A percentile compares a stretch with the other conserved stretches of the same genome.
Conservation (phyloP, 768 basidiomycete species). For the Mycena metata region DNA sequence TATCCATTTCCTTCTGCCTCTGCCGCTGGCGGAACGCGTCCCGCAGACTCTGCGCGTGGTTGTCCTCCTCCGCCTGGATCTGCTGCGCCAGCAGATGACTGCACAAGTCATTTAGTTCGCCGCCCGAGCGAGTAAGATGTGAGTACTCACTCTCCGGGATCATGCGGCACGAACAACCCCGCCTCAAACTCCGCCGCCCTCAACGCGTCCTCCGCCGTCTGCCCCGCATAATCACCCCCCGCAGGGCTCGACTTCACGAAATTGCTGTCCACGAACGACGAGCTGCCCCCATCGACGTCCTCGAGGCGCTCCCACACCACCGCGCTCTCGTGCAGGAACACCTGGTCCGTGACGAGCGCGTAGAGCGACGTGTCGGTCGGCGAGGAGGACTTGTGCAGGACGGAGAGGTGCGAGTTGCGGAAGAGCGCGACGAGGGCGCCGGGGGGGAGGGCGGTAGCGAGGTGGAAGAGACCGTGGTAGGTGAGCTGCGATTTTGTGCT, state of each 20-base stretch:
- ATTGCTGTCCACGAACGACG: conserved; percentile 82
- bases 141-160: conserved; percentile 72
- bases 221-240: conserved; percentile 86
- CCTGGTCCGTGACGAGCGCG: conserved; percentile 87
- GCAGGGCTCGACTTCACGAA: conserved; percentile 75
- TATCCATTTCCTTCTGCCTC: conserved; percentile 43
- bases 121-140: conserved; percentile 10
- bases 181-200: conserved; percentile 62
- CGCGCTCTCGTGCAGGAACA: conserved; percentile 80
- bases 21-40: conserved; percentile 45
- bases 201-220: conserved; percentile 73
- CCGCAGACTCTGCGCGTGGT: conserved; percentile 52
- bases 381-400: conserved; percentile 75
- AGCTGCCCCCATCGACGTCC: conserved; percentile 85
- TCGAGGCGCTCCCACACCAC: conserved; percentile 94
- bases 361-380: conserved; percentile 70
- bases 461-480: conserved; percentile 87
- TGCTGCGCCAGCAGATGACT: conserved; percentile 80
- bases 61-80: conserved; percentile 87
- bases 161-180: conserved; percentile 53
- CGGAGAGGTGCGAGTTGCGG: conserved; percentile 90
- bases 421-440: conserved; percentile 84
- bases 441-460: conserved; percentile 72
- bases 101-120: not conserved
- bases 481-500: conserved; percentile 85